phyloP scores from a whole-genome alignment of 805 yeast species.

The Komagataella pastoris region DNA sequence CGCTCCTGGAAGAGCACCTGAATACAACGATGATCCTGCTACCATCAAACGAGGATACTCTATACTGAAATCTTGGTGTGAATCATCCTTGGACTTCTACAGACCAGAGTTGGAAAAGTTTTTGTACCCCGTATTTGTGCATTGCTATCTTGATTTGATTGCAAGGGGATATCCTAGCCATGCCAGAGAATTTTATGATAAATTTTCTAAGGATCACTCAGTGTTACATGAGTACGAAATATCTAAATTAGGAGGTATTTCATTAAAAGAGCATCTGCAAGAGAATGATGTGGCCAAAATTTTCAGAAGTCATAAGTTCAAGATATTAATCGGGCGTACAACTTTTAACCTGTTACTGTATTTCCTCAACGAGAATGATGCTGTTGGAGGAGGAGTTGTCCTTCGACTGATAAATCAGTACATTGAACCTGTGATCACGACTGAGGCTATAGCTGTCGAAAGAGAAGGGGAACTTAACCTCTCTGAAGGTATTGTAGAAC shows the following conservation, averaged over 20 bases:
- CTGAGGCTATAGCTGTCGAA: conserved; percentile 14
- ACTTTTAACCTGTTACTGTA: conserved; percentile 73
- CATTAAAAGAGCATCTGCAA: conserved; percentile 66
- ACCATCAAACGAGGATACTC: conserved; percentile 71
- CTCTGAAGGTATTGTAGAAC: conserved; percentile 37
- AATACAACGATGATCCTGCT: conserved; percentile 44
- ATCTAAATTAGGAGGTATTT: conserved; percentile 55
- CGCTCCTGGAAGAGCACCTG: conserved; percentile 21
- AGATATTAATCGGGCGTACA: conserved; percentile 66
- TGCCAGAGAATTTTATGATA: conserved; percentile 67
- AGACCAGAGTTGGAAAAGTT: conserved; percentile 76
- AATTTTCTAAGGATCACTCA: conserved; percentile 59
- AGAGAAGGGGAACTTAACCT: conserved; percentile 35
- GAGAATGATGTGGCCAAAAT: conserved; percentile 75
- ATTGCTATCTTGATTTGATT: conserved; percentile 71
- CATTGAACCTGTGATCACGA: conserved; percentile 37
- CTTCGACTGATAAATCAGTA: conserved; percentile 81
- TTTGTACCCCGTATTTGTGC: conserved; percentile 86
- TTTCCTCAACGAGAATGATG: conserved; percentile 84
- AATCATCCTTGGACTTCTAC: conserved; percentile 80
- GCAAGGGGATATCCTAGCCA: conserved; percentile 42
- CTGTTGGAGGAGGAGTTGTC: conserved; percentile 79
- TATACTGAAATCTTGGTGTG: conserved; percentile 78
- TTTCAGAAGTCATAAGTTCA: conserved; percentile 61
- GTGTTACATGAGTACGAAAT: conserved; percentile 72